phyloP scores from a whole-genome alignment of 2,329 filamentous ascomycete species.

The Botrytis byssoidea region DNA sequence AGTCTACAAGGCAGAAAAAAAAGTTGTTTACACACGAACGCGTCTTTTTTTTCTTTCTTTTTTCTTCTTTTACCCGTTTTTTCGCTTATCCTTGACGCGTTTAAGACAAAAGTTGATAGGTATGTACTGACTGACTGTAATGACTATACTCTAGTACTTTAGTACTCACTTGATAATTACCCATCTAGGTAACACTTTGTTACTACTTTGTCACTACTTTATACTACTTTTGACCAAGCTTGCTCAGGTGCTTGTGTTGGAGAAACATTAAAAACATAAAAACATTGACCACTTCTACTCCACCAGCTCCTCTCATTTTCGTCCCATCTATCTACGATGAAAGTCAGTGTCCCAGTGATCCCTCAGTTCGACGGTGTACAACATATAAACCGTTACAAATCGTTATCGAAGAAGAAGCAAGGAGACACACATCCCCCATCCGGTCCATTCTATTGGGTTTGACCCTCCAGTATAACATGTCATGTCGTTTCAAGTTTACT shows the following conservation, averaged over 20 bases:
- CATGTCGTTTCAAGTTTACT: neutral
- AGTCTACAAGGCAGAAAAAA: neutral
- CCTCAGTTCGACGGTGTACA: neutral
- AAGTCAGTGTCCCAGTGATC: neutral
- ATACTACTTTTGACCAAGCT: too few relatives aligned
- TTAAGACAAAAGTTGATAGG: neutral
- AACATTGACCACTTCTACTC: neutral
- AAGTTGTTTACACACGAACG: neutral
- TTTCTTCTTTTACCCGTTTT: neutral
- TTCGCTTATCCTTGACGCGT: constrained; percentile 4
- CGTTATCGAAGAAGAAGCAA: neutral
- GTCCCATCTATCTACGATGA: neutral
- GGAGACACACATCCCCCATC: neutral
- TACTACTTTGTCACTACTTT: too few relatives aligned
- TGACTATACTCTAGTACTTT: neutral
- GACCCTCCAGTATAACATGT: neutral
- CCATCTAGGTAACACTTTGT: neutral
- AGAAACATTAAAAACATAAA: neutral
- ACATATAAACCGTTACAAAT: neutral
- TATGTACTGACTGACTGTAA: neutral
- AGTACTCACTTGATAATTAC: neutral
- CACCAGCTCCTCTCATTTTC: neutral
- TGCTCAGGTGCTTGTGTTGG: too few relatives aligned
- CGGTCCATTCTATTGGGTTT: neutral
- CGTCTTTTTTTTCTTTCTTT: neutral